phyloP scores from a whole-genome alignment of 129 eudicot species.

The Saussurea involucrata region DNA sequence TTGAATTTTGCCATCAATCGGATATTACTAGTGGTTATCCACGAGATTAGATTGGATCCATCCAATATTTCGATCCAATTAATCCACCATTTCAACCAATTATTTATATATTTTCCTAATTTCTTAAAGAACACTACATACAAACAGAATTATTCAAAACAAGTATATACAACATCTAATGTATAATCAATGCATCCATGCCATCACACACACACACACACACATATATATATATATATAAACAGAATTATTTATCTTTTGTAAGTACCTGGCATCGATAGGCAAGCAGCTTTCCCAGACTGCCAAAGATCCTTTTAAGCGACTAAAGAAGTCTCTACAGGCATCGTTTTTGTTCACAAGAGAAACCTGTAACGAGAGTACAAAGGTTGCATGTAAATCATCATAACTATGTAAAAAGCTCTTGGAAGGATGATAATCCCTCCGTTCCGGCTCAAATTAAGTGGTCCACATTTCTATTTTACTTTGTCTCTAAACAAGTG shows the following conservation, averaged over 20 bases:
- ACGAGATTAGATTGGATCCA: background rate
- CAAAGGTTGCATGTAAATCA: conserved; percentile 6
- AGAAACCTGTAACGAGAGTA: conserved; percentile 48
- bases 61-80: background rate
- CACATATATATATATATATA: background rate
- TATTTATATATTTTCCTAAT: no score
- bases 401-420: background rate
- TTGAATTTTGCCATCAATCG: no score
- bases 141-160: no score
- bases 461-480: background rate
- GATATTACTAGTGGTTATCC: background rate
- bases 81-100: no score
- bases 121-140: no score
- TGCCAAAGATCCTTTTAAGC: conserved; percentile 76
- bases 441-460: no score
- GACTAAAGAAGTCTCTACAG: conserved; percentile 60
- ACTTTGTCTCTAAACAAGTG: background rate
- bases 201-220: background rate
- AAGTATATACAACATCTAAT: background rate
- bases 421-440: no score
- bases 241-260: background rate
- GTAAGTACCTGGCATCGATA: conserved; percentile 70
- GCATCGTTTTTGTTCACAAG: conserved; percentile 69
- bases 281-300: conserved; percentile 62
- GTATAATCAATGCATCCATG: background rate